Evolutionary conservation across 345 rosid species (phyloP), one percentile per base, ranked within the genome.

Genomic region (Durio zibethinus): DNA sequence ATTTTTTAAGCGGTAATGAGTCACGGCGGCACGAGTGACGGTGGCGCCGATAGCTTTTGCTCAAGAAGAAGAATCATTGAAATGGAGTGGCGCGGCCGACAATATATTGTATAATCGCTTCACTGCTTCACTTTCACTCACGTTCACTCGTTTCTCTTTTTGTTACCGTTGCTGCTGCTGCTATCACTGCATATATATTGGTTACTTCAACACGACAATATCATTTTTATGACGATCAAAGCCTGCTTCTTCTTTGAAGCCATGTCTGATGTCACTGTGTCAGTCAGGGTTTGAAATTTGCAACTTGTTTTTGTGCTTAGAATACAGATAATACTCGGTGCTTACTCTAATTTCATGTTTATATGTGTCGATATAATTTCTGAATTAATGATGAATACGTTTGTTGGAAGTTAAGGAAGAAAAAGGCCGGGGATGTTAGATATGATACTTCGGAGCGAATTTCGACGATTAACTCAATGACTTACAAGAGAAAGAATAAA

Each of bases 21-120:
- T 38, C 60, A 80, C 85, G 85, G 77, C 84, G 83, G 84, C 78
- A 62, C 8, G 72, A 67, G 11, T 67, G 54, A 80, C 85, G 85
- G 79, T 82, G 83, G 82, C 86, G 83, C 80, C 83, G 48, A 68
- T 78, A 80, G 77, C 74, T 59, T 76, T 75, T 42, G 38, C 33
- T 25, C 53, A 38, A 16, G 25, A 4, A 60, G 16, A 29, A 18
- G 20, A 57, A 18, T 50, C 47, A 62, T 69, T 66, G 45, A 45
- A 16, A 47, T 47, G 57, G 21, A 47, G 38, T 23, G n/a, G 14
- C 38, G 8, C 11, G 6, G 36, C 77, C 80, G 85, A 80, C 82
- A 63, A 59, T 29, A 15, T 60, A 4, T 60, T 42, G 18, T 23
- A 5, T 23, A n/a, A n/a, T 67, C 10, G 53, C 50, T 64, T 67